Conservation (phyloP, 225 moss, liverwort and hornwort genomes). For the Sphagnum contortum region DNA sequence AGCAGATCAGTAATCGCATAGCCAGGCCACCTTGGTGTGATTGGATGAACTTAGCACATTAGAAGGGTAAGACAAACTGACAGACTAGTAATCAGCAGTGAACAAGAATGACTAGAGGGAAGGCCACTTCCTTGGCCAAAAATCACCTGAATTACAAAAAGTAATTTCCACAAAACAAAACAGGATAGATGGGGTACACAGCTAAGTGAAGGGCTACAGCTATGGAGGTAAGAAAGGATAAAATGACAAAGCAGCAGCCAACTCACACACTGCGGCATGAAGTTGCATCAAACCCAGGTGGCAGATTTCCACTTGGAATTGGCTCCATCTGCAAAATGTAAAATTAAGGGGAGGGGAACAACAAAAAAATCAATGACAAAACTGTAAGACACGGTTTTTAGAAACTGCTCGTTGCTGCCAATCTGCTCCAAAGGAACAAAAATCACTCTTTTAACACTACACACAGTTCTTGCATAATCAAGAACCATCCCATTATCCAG, state of each 20-base stretch:
- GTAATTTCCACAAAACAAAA: constrained; percentile 22
- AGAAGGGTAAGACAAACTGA: too few relatives aligned
- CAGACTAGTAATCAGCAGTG: too few relatives aligned
- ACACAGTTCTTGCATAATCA: constrained; percentile 1
- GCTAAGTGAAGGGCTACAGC: constrained; percentile 27
- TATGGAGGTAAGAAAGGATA: constrained; percentile 32
- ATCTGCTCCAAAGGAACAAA: not conserved
- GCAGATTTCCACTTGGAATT: constrained; percentile 99
- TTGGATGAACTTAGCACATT: too few relatives aligned
- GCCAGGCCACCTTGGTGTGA: too few relatives aligned
- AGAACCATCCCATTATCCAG: not conserved
- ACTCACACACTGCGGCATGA: constrained; percentile 99
- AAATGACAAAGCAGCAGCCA: constrained; percentile 45
- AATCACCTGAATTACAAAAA: too few relatives aligned
- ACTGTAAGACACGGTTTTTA: constrained; percentile 25
- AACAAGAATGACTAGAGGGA: too few relatives aligned
- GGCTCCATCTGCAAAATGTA: constrained; percentile 98
- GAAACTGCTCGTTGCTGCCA: constrained; percentile 22
- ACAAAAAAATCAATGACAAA: constrained; percentile 55
- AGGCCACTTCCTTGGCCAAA: too few relatives aligned
- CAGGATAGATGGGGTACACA: constrained; percentile 52
- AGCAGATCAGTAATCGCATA: too few relatives aligned
- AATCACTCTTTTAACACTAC: constrained; percentile 1
- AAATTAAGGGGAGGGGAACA: constrained; percentile 41
- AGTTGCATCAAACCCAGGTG: constrained; percentile 99